phyloP scores from a whole-genome alignment of 352 stramenopile genomes.

The Phytophthora pluvialis region DNA sequence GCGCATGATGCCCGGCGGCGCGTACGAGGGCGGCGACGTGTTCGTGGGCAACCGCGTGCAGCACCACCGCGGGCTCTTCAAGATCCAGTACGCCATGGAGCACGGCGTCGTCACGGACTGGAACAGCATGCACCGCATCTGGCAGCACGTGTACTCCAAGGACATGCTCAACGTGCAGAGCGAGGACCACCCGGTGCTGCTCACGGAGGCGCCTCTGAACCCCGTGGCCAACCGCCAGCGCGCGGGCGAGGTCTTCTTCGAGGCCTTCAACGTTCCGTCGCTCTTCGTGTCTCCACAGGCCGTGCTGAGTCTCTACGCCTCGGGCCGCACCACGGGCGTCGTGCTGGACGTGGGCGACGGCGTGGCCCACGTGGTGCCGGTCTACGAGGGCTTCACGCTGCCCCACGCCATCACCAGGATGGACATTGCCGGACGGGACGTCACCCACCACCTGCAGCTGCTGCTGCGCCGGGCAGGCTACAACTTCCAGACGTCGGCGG shows the following conservation, averaged over 20 bases:
- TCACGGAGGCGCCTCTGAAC: slow-evolving; percentile 86
- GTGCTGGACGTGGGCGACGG: slow-evolving; percentile 91
- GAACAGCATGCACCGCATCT: slow-evolving; percentile 89
- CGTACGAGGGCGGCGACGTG: slow-evolving; percentile 76
- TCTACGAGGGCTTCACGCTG: slow-evolving; percentile 86
- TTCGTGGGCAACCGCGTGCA: slow-evolving; percentile 83
- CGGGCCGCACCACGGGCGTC: slow-evolving; percentile 85
- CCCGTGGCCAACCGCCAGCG: slow-evolving; percentile 78
- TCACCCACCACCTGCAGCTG: slow-evolving; percentile 83
- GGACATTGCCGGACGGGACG: slow-evolving; percentile 85
- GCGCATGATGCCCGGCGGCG: slow-evolving; percentile 85
- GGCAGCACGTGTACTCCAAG: slow-evolving; percentile 91
- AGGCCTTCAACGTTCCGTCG: slow-evolving; percentile 87
- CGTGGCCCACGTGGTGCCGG: slow-evolving; percentile 86
- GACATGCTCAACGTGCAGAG: slow-evolving; percentile 89
- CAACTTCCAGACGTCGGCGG: slow-evolving; percentile 89
- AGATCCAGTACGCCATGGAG: slow-evolving; percentile 88
- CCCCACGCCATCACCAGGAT: slow-evolving; percentile 83
- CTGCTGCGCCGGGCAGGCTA: slow-evolving; percentile 80
- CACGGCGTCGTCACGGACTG: slow-evolving; percentile 88
- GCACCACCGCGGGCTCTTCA: slow-evolving; percentile 84
- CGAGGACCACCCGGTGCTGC: slow-evolving; percentile 85
- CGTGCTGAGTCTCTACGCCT: slow-evolving; percentile 90
- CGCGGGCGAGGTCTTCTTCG: slow-evolving; percentile 87
- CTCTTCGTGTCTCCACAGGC: slow-evolving; percentile 88